Conservation (phyloP, 2,329 filamentous ascomycete species). For the Trichoderma breve region DNA sequence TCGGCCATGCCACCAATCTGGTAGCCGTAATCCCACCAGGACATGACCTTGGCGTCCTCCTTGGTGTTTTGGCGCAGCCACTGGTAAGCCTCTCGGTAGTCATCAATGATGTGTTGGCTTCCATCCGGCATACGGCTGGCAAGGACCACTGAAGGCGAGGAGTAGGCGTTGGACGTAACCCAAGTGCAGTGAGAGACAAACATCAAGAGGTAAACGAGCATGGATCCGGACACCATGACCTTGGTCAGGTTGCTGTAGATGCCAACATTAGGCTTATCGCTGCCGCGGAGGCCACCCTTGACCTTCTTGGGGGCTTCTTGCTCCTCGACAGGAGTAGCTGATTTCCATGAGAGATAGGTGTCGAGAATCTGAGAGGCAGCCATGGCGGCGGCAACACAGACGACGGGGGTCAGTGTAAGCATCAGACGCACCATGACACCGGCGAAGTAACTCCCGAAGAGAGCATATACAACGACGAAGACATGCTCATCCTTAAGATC, state of each 20-base stretch:
- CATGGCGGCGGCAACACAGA: slow-evolving; percentile 90
- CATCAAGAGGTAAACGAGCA: slow-evolving; percentile 78
- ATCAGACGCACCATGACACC: slow-evolving; percentile 99
- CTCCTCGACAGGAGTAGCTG: slow-evolving; percentile 54
- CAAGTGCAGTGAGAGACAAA: slow-evolving; percentile 98
- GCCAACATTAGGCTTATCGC: slow-evolving; percentile 71
- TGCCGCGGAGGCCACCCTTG: slow-evolving; percentile 63
- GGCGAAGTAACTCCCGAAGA: slow-evolving; percentile 95
- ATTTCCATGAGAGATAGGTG: slow-evolving; percentile 69
- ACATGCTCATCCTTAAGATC: slow-evolving; percentile 93
- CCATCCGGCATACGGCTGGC: slow-evolving; percentile 91
- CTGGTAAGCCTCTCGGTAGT: slow-evolving; percentile 98
- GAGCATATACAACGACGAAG: slow-evolving; percentile 95
- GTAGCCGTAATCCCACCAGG: slow-evolving; percentile 99
- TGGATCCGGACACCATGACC: slow-evolving; percentile 66
- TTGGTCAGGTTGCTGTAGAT: slow-evolving; percentile 83
- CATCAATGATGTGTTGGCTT: slow-evolving; percentile 97
- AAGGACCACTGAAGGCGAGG: slow-evolving; percentile 93
- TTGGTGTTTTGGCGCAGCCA: slow-evolving; percentile 98
- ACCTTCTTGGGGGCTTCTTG: slow-evolving; percentile 57
- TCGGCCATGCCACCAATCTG: slow-evolving; percentile 99
- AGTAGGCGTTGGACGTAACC: slow-evolving; percentile 99
- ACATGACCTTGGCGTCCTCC: slow-evolving; percentile 96
- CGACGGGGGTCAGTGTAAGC: slow-evolving; percentile 93
- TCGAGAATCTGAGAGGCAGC: slow-evolving; percentile 86